Evolutionary conservation across 176 grass and related monocot genomes (phyloP).

Genomic region (Metroxylon sagu): DNA sequence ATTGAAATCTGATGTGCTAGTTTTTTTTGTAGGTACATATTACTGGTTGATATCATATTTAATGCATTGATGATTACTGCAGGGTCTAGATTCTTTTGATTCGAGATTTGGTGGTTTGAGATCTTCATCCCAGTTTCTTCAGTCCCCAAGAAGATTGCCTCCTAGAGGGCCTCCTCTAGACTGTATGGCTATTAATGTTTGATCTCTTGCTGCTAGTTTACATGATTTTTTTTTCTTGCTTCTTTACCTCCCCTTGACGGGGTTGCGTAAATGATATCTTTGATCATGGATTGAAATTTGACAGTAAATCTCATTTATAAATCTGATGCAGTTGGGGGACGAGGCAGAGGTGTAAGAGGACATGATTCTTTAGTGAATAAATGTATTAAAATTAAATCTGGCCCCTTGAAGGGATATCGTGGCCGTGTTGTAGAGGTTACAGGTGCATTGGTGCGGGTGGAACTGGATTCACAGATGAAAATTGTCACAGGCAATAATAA

Average conservation of each 20-base stretch:
- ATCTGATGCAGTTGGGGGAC: conserved; percentile 43
- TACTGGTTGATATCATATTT: neutral
- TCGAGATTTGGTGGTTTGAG: conserved; percentile 61
- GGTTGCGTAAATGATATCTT: neutral
- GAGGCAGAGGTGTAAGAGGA: conserved; percentile 69
- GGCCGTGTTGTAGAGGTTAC: conserved; percentile 86
- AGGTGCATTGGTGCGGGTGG: conserved; percentile 60
- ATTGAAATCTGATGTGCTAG: no score
- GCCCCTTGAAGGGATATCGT: conserved; percentile 80
- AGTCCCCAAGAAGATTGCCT: conserved; percentile 62
- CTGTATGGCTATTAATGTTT: conserved; percentile 40
- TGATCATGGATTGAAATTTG: no score
- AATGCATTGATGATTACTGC: conserved; percentile 17
- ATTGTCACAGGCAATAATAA: conserved; percentile 60
- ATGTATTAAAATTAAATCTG: conserved; percentile 81
- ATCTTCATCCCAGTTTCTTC: conserved; percentile 56
- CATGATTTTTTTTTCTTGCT: conserved; percentile 1
- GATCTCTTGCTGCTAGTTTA: conserved; percentile 3
- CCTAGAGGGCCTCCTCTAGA: conserved; percentile 68
- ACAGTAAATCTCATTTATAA: neutral
- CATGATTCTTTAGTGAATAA: conserved; percentile 73
- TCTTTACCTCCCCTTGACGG: neutral
- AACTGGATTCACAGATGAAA: conserved; percentile 97
- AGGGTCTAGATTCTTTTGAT: conserved; percentile 55
- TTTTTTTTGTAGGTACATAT: neutral